These are phyloP conservation scores for Hapsidospora chrysogenum DNA, from an alignment of 495 filamentous ascomycete genomes.

Conservation along the genomic window DNA sequence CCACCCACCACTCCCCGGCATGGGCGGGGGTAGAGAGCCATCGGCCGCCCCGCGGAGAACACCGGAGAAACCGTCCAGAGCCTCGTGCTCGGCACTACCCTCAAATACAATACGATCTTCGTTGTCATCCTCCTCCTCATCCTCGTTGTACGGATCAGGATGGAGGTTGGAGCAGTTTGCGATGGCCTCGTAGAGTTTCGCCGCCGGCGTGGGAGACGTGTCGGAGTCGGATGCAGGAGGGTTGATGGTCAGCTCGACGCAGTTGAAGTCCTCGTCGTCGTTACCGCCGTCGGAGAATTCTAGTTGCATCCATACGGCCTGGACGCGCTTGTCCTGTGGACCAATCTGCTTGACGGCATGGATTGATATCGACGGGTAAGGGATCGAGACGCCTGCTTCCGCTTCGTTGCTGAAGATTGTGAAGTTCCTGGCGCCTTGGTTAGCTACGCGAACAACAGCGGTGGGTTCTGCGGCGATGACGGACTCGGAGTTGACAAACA, in stretches of 20 bases:
- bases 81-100: slow-evolving; percentile 19
- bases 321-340: too few relatives aligned
- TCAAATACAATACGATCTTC: slow-evolving; percentile 42
- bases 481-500: slow-evolving; percentile 70
- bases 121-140: slow-evolving; percentile 34
- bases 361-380: slow-evolving; percentile 74
- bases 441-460: not conserved
- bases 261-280: slow-evolving; percentile 51
- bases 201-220: slow-evolving; percentile 15
- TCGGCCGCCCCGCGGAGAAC: slow-evolving; percentile 21
- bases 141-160: slow-evolving; percentile 51
- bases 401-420: slow-evolving; percentile 48
- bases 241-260: slow-evolving; percentile 59
- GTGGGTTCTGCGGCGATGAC: too few relatives aligned
- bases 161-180: slow-evolving; percentile 80
- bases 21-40: slow-evolving; percentile 51
- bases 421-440: slow-evolving; percentile 39
- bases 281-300: slow-evolving; percentile 39
- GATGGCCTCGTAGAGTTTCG: slow-evolving; percentile 59
- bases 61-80: slow-evolving; percentile 28
- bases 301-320: slow-evolving; percentile 69
- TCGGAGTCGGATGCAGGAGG: slow-evolving; percentile 20
- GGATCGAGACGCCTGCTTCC: slow-evolving; percentile 53
- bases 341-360: slow-evolving; percentile 59
- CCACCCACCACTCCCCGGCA: slow-evolving; percentile 82